A percentile compares a stretch with the other conserved stretches of the same genome.
phyloP scores from a whole-genome alignment of 2,329 filamentous ascomycete species.

The Colletotrichum sp. region DNA sequence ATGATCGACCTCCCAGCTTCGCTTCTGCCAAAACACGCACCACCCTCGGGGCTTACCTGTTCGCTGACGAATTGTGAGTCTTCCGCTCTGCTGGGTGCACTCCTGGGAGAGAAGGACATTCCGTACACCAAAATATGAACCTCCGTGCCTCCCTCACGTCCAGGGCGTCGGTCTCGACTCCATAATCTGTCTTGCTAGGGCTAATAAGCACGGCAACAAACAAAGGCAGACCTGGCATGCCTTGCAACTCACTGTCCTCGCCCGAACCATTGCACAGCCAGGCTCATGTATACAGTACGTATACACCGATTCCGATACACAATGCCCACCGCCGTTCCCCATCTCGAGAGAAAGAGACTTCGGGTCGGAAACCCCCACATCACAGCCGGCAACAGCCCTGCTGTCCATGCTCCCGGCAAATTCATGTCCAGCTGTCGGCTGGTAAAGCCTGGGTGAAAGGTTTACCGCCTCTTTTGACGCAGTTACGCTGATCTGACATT shows the following conservation, averaged over 20 bases:
- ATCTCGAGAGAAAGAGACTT: not conserved
- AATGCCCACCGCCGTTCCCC: not conserved
- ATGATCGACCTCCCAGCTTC: not conserved
- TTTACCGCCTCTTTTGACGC: not conserved
- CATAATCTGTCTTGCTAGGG: not conserved
- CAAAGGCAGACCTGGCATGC: not conserved
- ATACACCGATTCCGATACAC: not conserved
- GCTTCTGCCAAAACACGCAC: not conserved
- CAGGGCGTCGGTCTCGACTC: not conserved
- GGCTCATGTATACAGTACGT: not conserved
- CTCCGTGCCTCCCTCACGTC: not conserved
- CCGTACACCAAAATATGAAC: not conserved
- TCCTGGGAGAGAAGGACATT: not conserved
- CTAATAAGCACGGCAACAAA: not conserved
- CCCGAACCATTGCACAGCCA: not conserved
- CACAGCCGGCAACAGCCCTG: slow-evolving; percentile 4
- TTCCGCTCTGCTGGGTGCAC: not conserved
- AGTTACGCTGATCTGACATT: slow-evolving; percentile 8
- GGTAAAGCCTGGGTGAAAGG: not conserved
- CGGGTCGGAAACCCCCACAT: slow-evolving; percentile 5
- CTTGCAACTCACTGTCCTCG: not conserved
- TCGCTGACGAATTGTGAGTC: not conserved
- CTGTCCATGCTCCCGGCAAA: not conserved
- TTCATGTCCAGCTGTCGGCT: not conserved
- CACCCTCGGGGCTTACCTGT: not conserved